These are phyloP conservation scores for Calycina herbarum DNA, from an alignment of 2,329 filamentous ascomycete species.

Conservation along the genomic window DNA sequence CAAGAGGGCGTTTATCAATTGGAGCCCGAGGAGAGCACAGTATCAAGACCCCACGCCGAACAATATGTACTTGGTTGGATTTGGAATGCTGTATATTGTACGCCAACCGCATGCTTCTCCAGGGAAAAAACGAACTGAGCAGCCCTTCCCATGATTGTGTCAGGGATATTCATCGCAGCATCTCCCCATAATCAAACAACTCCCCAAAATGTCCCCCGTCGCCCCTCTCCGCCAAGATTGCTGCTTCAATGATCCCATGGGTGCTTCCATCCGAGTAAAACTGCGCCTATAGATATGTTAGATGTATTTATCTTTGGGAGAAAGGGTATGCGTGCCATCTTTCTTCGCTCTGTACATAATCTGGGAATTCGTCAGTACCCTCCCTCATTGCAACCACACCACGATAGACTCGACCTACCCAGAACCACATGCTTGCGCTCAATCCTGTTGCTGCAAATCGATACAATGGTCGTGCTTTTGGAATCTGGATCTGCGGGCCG, in stretches of 20 bases:
- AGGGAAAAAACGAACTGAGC: not conserved
- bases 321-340: slow-evolving; percentile 62
- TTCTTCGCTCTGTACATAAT: slow-evolving; percentile 96
- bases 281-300: slow-evolving; percentile 55
- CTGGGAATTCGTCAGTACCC: slow-evolving; percentile 50
- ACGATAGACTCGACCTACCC: slow-evolving; percentile 61
- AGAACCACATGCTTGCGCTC: slow-evolving; percentile 99
- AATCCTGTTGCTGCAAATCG: slow-evolving; percentile 82
- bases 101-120: not conserved
- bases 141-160: not conserved
- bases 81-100: not conserved
- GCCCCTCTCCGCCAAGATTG: not conserved
- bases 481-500: slow-evolving; percentile 55
- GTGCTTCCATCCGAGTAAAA: slow-evolving; percentile 89
- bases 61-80: not conserved
- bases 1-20: not conserved
- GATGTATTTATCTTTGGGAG: slow-evolving; percentile 5
- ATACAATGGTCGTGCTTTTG: slow-evolving; percentile 69
- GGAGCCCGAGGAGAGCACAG: not conserved
- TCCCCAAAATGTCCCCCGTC: not conserved
- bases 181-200: slow-evolving; percentile 11
- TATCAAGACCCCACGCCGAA: not conserved
- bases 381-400: not conserved
- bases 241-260: slow-evolving; percentile 83
- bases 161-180: not conserved